Evolutionary conservation across 495 filamentous ascomycete genomes (phyloP).

Genomic region (Rhypophila decipiens): DNA sequence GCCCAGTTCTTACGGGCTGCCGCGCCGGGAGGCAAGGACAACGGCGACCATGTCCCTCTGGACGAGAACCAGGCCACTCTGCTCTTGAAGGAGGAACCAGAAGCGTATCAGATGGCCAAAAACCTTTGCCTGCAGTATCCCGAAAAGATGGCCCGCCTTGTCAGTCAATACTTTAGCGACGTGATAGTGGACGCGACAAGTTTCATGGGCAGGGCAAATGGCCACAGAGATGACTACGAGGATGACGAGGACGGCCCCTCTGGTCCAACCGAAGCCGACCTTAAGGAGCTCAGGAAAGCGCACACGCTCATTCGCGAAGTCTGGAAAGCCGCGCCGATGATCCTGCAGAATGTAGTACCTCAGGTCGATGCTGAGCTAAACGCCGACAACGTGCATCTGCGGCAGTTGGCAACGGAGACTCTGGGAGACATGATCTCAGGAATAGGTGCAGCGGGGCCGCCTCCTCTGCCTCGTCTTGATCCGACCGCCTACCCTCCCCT

Average conservation of each 20-base stretch:
- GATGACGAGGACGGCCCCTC: slow-evolving; percentile 60
- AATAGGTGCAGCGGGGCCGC: slow-evolving; percentile 82
- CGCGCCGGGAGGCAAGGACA: slow-evolving; percentile 54
- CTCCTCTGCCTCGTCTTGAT: slow-evolving; percentile 64
- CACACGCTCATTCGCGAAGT: slow-evolving; percentile 85
- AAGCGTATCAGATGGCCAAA: slow-evolving; percentile 94
- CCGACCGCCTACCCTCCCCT: slow-evolving; percentile 74
- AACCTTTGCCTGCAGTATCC: slow-evolving; percentile 83
- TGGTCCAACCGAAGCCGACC: slow-evolving; percentile 70
- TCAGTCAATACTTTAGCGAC: slow-evolving; percentile 95
- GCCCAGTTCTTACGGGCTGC: slow-evolving; percentile 90
- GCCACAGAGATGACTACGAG: slow-evolving; percentile 48
- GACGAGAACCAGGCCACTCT: slow-evolving; percentile 64
- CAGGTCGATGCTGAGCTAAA: slow-evolving; percentile 89
- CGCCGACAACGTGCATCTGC: slow-evolving; percentile 79
- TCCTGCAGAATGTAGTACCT: slow-evolving; percentile 87
- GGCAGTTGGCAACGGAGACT: slow-evolving; percentile 83
- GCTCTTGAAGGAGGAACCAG: slow-evolving; percentile 74
- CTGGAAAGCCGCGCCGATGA: slow-evolving; percentile 84
- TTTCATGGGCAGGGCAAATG: slow-evolving; percentile 41
- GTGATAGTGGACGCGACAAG: slow-evolving; percentile 85
- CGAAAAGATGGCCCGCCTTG: slow-evolving; percentile 87
- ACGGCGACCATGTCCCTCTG: slow-evolving; percentile 30
- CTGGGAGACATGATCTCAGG: slow-evolving; percentile 90
- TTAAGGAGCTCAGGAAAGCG: slow-evolving; percentile 82